Evolutionary conservation across 2,329 filamentous ascomycete species (phyloP).

Genomic region (Spiromastix sp.): DNA sequence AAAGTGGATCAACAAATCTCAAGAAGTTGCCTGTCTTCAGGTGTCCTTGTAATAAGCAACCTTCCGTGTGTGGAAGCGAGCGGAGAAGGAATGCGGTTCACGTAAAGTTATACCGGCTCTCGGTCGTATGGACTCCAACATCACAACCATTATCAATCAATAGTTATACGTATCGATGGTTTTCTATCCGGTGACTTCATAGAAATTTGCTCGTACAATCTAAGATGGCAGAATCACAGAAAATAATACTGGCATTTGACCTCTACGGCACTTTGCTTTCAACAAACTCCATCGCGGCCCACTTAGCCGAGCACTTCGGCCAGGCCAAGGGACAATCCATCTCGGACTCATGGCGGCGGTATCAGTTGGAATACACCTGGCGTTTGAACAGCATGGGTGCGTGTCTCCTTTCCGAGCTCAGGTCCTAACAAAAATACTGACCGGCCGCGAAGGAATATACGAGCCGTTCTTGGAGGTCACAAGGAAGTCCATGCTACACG

Average conservation of each 20-base stretch:
- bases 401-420: slow-evolving; percentile 12
- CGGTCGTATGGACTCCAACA: not conserved
- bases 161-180: not conserved
- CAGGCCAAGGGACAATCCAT: slow-evolving; percentile 47
- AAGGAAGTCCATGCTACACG: slow-evolving; percentile 50
- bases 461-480: slow-evolving; percentile 55
- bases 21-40: too few relatives aligned
- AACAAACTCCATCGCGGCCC: slow-evolving; percentile 55
- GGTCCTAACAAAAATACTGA: slow-evolving; percentile 2
- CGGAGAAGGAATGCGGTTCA: too few relatives aligned
- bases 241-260: slow-evolving; percentile 59
- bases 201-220: not conserved
- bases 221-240: slow-evolving; percentile 12
- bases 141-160: not conserved
- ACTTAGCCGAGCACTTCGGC: slow-evolving; percentile 49
- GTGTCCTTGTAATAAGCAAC: too few relatives aligned
- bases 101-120: too few relatives aligned
- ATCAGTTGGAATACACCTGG: slow-evolving; percentile 72
- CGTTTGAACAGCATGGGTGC: slow-evolving; percentile 64
- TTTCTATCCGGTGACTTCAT: not conserved
- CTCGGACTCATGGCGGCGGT: slow-evolving; percentile 53
- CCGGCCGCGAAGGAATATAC: slow-evolving; percentile 45
- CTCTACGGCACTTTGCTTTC: slow-evolving; percentile 66
- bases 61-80: too few relatives aligned
- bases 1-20: too few relatives aligned